Evolutionary conservation across 2,329 filamentous ascomycete genomes (phyloP).

Genomic region (Pezicula radicicola): DNA sequence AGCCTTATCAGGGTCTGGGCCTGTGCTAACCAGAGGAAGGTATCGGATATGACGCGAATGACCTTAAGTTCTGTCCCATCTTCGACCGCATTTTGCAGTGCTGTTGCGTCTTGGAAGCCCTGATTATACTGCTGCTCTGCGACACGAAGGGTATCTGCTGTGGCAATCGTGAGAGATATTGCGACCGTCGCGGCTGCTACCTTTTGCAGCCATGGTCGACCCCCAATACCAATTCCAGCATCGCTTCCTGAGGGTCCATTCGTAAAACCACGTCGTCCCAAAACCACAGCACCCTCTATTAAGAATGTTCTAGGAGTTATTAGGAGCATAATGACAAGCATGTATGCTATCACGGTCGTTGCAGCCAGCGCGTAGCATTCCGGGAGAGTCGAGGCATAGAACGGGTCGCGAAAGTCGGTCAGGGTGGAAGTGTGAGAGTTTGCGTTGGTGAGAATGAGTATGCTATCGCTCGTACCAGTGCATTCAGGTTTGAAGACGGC

Average conservation of each 20-base stretch:
- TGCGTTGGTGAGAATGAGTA: constrained; percentile 18
- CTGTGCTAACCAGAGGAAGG: constrained; percentile 95
- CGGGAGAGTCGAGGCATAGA: constrained; percentile 90
- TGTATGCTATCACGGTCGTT: constrained; percentile 86
- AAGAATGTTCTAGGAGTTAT: constrained; percentile 94
- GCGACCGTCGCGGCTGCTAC: constrained; percentile 70
- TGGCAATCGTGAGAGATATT: constrained; percentile 90
- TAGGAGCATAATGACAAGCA: constrained; percentile 89
- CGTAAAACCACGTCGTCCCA: constrained; percentile 81
- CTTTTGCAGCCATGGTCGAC: constrained; percentile 90
- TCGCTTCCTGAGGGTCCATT: constrained; percentile 68
- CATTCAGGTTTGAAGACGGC: constrained; percentile 47
- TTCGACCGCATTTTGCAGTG: constrained; percentile 75
- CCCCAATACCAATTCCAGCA: constrained; percentile 79
- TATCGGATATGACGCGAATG: constrained; percentile 89
- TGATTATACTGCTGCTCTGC: constrained; percentile 76
- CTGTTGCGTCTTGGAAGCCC: constrained; percentile 76
- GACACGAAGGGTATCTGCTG: constrained; percentile 83
- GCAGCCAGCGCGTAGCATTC: constrained; percentile 91
- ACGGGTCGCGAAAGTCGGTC: constrained; percentile 72
- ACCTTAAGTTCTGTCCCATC: constrained; percentile 83
- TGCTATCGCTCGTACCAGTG: constrained; percentile 32
- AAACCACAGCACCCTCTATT: constrained; percentile 77
- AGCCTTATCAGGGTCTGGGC: constrained; percentile 94
- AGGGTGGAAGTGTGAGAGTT: constrained; percentile 11